Evolutionary conservation across 202 grass and related monocot genomes (phyloP).

Genomic region (Carex arenaria): DNA sequence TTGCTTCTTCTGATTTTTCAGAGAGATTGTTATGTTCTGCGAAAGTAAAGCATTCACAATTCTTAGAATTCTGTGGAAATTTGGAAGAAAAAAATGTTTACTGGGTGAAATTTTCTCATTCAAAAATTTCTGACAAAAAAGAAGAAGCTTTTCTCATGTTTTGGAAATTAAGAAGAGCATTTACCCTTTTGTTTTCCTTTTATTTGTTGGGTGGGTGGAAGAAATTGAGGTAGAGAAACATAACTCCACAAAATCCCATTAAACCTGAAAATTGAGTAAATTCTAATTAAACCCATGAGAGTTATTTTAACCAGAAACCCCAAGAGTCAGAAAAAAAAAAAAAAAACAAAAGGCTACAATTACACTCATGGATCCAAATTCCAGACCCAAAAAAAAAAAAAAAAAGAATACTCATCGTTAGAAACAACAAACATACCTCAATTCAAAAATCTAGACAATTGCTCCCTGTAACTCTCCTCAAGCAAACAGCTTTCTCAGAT

Average conservation of each 20-base stretch:
- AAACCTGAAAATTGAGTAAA: conserved; percentile 9
- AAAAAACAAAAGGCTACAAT: background rate
- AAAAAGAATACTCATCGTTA: background rate
- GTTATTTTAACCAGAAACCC: background rate
- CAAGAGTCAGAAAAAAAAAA: background rate
- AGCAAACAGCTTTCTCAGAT: background rate
- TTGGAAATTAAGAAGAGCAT: background rate
- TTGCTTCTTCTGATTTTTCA: background rate
- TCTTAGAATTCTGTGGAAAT: background rate
- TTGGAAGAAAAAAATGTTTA: background rate
- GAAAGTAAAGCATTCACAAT: background rate
- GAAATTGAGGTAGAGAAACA: background rate
- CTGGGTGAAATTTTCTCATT: background rate
- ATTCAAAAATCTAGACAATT: background rate
- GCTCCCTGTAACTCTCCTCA: background rate
- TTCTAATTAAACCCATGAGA: background rate
- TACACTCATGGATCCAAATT: background rate
- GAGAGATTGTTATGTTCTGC: conserved; percentile 4
- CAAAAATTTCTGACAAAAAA: background rate
- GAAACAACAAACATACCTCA: background rate
- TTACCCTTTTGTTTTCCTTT: background rate
- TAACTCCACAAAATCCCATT: background rate
- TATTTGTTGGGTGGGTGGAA: background rate
- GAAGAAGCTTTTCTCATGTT: background rate
- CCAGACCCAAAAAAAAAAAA: background rate